Evolutionary conservation across 352 stramenopile species (phyloP), one percentile per base, ranked within the genome.

Genomic region (Pythium rishiriense): DNA sequence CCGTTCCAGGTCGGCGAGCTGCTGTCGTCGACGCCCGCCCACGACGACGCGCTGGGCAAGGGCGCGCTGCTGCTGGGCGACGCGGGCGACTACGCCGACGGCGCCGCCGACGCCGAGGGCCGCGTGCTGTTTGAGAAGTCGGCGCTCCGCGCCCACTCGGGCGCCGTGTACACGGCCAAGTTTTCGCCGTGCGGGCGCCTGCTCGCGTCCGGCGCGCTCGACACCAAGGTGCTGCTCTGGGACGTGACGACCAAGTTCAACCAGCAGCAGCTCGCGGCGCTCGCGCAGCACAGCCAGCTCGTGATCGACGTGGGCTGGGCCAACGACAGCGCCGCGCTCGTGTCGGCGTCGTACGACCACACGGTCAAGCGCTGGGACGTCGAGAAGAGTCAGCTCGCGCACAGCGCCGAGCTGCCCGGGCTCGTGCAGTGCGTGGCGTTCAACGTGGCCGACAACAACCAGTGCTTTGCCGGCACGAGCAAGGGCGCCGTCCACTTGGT

Each of bases 231-330:
- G 55, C 69, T 93, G 66, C 70, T 95, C 19, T 95, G 87, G 87
- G 87, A 95, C 69, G 81, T 93, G 53, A 95, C 87, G 19, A 93
- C 87, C 61, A 93, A 95, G 64, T 93, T 94, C 69, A 93, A 93
- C 53, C 87, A 93, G 70, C 81, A 89, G 66, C 87, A 95, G 59
- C 59, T 96, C 46, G 85, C 84, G 24, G 83, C 85, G 54, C 74
- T 96, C 4, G 68, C 81, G 42, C 80, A 87, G 29, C 87, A 96
- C 70, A 58, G 68, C 35, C 87, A 96, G 69, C 81, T 96, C 58
- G 85, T 96, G 56, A 94, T 94, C 58, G 87, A 96, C 68, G 76
- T 94, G 57, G 87, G 78, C 48, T 96, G 87, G 87, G 85, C 83
- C 7, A 85, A 87, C 47, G 87, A 96, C 62, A 92, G 81, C 60